Percentiles rank a stretch among this genome's conserved stretches.
phyloP scores from a whole-genome alignment of 2,329 filamentous ascomycete species.

The Aspergillus sp. region DNA sequence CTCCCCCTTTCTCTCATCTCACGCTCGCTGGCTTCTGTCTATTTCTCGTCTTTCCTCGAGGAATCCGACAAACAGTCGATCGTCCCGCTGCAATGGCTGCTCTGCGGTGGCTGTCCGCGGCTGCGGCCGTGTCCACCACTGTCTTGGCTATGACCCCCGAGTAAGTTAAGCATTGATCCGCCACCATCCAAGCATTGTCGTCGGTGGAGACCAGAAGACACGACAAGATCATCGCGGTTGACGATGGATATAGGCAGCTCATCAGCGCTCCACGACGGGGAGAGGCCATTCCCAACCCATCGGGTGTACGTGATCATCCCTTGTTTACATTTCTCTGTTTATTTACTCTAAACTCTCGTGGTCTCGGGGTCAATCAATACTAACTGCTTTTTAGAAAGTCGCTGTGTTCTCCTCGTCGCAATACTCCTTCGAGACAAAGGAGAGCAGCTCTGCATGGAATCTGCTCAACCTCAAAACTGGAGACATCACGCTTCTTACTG shows the following conservation, averaged over 20 bases:
- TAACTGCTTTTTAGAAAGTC: constrained; percentile 29
- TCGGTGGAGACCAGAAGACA: background rate
- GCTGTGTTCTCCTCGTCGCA: constrained; percentile 61
- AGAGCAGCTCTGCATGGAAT: constrained; percentile 62
- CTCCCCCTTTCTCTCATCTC: background rate
- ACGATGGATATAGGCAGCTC: constrained; percentile 26
- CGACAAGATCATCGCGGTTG: background rate
- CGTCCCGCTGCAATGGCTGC: background rate
- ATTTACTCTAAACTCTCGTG: background rate
- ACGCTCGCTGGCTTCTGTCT: background rate
- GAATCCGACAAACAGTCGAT: background rate
- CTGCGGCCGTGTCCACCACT: constrained; percentile 19
- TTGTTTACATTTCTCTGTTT: background rate
- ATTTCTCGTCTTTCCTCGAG: background rate
- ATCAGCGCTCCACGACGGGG: constrained; percentile 38
- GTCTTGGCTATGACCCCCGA: constrained; percentile 29
- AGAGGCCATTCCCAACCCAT: constrained; percentile 38
- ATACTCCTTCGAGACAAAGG: constrained; percentile 77
- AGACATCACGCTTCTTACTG: constrained; percentile 63
- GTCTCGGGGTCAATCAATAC: background rate
- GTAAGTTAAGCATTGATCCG: constrained; percentile 10
- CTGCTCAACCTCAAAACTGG: constrained; percentile 68
- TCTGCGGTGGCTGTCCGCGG: constrained; percentile 24
- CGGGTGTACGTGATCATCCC: constrained; percentile 32
- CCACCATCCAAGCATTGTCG: background rate